Evolutionary conservation across 352 stramenopile species (phyloP).

Genomic region (Pythium graminicola): DNA sequence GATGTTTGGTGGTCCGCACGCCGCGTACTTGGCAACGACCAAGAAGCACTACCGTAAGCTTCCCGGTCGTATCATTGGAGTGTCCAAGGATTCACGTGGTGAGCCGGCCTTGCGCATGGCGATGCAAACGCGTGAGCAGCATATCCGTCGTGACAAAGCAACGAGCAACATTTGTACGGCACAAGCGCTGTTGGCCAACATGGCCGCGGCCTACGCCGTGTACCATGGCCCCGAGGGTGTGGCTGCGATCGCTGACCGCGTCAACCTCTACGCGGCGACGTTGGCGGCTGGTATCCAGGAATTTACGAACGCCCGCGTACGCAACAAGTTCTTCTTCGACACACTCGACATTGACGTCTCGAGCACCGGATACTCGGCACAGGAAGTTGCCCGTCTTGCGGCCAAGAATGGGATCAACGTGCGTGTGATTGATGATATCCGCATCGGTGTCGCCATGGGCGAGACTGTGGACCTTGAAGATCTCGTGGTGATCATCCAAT

Average conservation of each 20-base stretch:
- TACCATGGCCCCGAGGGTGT: conserved; percentile 98
- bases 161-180: conserved; percentile 99
- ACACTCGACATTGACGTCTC: conserved; percentile 92
- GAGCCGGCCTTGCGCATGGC: conserved; percentile 97
- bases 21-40: conserved; percentile 95
- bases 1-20: conserved; percentile 98
- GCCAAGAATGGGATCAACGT: conserved; percentile 80
- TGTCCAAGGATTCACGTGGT: conserved; percentile 95
- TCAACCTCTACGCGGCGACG: conserved; percentile 90
- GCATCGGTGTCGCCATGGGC: conserved; percentile 95
- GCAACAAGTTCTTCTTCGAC: conserved; percentile 93
- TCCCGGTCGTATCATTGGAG: conserved; percentile 97
- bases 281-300: conserved; percentile 88
- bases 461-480: conserved; percentile 93
- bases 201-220: conserved; percentile 96
- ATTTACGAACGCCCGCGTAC: conserved; percentile 49
- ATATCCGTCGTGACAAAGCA: conserved; percentile 98
- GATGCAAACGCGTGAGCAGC: conserved; percentile 99
- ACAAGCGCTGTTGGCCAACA: conserved; percentile 98
- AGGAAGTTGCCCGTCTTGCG: conserved; percentile 66
- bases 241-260: conserved; percentile 87
- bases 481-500: conserved; percentile 80
- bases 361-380: conserved; percentile 65
- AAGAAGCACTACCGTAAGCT: conserved; percentile 97
- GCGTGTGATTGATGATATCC: conserved; percentile 68